Conservation (phyloP, 2,329 filamentous ascomycete species). For the Cladosporium sp. region DNA sequence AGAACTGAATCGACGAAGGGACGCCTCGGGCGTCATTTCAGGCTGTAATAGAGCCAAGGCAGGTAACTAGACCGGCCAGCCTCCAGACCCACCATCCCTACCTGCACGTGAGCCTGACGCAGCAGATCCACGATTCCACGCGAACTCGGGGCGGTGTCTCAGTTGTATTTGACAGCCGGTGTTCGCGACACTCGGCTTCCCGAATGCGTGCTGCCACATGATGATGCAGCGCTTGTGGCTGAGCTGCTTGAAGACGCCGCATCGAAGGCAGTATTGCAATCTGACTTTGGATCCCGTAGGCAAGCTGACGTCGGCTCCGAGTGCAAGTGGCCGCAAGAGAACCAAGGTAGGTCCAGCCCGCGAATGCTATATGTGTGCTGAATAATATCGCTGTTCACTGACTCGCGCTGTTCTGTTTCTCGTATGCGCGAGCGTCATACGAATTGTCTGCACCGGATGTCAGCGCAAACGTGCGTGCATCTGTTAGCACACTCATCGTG, state of each 20-base stretch:
- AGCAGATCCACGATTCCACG: constrained; percentile 1
- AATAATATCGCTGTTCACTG: constrained; percentile 1
- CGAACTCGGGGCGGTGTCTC: constrained; percentile 15
- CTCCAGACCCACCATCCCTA: constrained; percentile 11
- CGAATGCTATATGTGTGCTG: constrained; percentile 3
- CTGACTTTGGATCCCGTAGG: neutral
- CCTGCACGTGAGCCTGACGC: constrained; percentile 19
- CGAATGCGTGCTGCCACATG: neutral
- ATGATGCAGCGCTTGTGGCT: constrained; percentile 15
- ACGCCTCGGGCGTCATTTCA: constrained; percentile 13
- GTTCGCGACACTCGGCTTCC: neutral
- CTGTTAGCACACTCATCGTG: neutral
- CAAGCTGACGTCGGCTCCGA: neutral
- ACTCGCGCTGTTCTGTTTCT: neutral
- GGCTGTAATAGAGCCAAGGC: neutral
- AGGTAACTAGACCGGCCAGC: constrained; percentile 1
- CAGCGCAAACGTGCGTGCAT: neutral
- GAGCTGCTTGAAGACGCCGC: neutral
- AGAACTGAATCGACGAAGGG: neutral
- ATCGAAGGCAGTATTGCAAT: neutral
- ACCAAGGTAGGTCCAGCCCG: constrained; percentile 5
- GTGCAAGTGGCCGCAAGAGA: neutral
- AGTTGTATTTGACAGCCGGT: neutral
- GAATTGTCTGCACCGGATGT: neutral
- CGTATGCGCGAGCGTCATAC: neutral